Percentiles rank a stretch among this genome's conserved stretches.
Conservation (phyloP, 257 asterid species). For the Linderniella brevidens region DNA sequence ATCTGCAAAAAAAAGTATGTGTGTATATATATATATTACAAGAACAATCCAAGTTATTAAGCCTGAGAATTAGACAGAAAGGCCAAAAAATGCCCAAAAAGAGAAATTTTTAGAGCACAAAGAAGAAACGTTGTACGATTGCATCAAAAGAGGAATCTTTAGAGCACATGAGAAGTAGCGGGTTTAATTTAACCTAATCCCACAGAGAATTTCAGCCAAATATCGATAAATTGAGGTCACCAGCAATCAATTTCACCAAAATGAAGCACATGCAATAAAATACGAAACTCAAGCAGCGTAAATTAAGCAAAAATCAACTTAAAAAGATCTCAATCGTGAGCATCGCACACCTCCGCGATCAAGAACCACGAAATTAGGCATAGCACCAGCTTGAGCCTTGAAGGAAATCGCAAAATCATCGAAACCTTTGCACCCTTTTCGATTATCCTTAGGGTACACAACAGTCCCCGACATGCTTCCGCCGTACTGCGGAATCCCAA, state of each 20-base stretch:
- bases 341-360: constrained; percentile 78
- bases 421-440: constrained; percentile 58
- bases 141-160: too few species aligned
- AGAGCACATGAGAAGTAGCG: neutral
- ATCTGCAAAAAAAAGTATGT: constrained; percentile 49
- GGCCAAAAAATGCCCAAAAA: constrained; percentile 5
- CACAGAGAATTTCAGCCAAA: neutral
- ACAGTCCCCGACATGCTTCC: constrained; percentile 89
- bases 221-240: neutral
- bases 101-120: neutral
- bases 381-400: constrained; percentile 65
- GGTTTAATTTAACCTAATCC: neutral
- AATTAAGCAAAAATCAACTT: neutral
- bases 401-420: constrained; percentile 46
- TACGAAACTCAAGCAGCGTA: neutral
- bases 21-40: too few species aligned
- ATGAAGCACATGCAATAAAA: neutral
- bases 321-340: neutral
- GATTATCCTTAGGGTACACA: constrained; percentile 48
- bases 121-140: neutral
- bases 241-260: neutral
- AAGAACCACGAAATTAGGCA: constrained; percentile 71
- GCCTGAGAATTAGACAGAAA: too few species aligned
- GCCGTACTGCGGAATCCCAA: constrained; percentile 89
- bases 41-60: too few species aligned